Percentiles rank a stretch among this genome's conserved stretches.
phyloP scores from a whole-genome alignment of 2,329 filamentous ascomycete genomes.

The Chalaropsis ovoidea region DNA sequence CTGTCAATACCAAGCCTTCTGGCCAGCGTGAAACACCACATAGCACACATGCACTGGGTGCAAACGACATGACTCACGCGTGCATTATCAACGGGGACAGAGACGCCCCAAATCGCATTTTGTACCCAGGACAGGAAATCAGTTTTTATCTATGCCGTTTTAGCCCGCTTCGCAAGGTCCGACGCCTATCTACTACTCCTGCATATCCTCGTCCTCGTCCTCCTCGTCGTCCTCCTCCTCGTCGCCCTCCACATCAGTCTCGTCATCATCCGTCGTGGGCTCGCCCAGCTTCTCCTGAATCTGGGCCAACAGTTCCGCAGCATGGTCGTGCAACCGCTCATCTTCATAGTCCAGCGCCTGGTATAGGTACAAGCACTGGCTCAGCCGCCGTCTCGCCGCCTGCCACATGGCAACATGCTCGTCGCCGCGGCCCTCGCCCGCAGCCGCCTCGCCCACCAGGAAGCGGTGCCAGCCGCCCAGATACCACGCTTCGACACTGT shows the following conservation, averaged over 20 bases:
- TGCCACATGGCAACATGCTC: constrained; percentile 45
- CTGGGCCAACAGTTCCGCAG: constrained; percentile 55
- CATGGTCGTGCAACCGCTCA: constrained; percentile 64
- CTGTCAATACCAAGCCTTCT: background rate
- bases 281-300: constrained; percentile 56
- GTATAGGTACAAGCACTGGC: constrained; percentile 71
- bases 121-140: constrained; percentile 1
- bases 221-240: constrained; percentile 41
- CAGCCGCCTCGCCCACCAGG: constrained; percentile 52
- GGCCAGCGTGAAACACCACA: background rate
- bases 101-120: constrained; percentile 7
- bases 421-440: constrained; percentile 29
- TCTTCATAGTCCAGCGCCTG: constrained; percentile 73
- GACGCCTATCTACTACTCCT: constrained; percentile 28
- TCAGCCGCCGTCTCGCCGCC: constrained; percentile 72
- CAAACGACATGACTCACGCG: background rate
- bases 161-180: background rate
- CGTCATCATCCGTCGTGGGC: constrained; percentile 46
- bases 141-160: constrained; percentile 20
- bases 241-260: constrained; percentile 43
- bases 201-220: constrained; percentile 51
- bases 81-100: background rate
- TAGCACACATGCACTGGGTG: background rate
- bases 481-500: constrained; percentile 94
- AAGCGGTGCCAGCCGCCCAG: constrained; percentile 89